Conservation (phyloP, 495 filamentous ascomycete genomes). For the Aspergillus indologenus region DNA sequence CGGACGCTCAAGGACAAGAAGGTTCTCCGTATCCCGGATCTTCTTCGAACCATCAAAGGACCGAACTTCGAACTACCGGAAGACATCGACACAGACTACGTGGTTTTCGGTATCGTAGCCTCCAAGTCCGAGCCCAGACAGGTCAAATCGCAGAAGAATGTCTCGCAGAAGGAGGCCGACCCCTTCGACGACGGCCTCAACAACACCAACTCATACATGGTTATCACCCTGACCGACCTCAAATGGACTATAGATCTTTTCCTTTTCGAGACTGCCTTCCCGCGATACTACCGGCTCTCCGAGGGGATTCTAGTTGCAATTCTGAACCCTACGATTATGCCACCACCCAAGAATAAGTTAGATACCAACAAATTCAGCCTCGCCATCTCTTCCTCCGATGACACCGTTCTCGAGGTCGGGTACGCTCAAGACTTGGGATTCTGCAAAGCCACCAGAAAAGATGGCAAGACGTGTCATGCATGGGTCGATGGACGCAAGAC, state of each 20-base stretch:
- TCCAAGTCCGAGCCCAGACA: constrained; percentile 77
- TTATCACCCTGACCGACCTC: constrained; percentile 79
- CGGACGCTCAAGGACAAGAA: constrained; percentile 74
- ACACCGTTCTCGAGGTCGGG: constrained; percentile 88
- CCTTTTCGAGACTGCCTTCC: constrained; percentile 87
- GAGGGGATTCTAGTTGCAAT: constrained; percentile 87
- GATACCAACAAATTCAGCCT: constrained; percentile 82
- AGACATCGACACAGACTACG: constrained; percentile 78
- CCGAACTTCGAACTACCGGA: constrained; percentile 87
- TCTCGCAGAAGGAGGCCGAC: constrained; percentile 38
- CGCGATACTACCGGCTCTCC: constrained; percentile 84
- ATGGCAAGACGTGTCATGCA: constrained; percentile 71
- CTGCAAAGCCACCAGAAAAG: constrained; percentile 80
- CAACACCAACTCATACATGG: constrained; percentile 81
- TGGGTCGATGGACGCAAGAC: constrained; percentile 90
- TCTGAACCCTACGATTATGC: constrained; percentile 89
- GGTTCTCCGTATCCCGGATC: constrained; percentile 72
- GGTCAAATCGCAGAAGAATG: constrained; percentile 54
- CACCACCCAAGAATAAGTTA: constrained; percentile 66
- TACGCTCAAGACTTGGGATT: constrained; percentile 80
- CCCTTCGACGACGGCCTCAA: constrained; percentile 55
- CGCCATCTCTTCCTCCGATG: constrained; percentile 74
- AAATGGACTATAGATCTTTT: constrained; percentile 89
- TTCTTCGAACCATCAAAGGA: constrained; percentile 74
- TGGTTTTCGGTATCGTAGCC: constrained; percentile 82